Evolutionary conservation across 176 grass and related monocot genomes (phyloP).

Genomic region (Luzula sylvatica): DNA sequence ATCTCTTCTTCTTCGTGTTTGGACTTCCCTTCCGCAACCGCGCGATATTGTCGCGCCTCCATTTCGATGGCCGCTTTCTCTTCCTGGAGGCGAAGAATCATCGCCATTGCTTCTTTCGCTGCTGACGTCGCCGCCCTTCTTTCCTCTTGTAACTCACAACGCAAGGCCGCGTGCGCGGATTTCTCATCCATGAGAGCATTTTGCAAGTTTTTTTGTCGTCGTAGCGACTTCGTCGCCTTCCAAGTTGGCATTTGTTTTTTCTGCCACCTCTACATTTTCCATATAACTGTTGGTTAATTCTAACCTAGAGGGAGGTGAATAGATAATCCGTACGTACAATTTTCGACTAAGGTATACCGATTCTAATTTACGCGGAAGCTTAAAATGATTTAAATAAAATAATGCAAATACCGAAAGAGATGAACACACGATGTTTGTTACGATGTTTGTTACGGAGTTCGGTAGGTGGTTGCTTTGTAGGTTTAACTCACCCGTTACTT

Average conservation of each 20-base stretch:
- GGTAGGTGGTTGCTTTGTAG: no score
- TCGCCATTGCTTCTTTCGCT: conserved; percentile 13
- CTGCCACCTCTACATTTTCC: not conserved
- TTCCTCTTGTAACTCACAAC: conserved; percentile 7
- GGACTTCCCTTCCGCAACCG: conserved; percentile 3
- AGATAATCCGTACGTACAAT: no score
- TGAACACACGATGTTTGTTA: no score
- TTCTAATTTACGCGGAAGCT: no score
- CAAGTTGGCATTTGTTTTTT: conserved; percentile 9
- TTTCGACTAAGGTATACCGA: no score
- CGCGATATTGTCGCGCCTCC: conserved; percentile 10
- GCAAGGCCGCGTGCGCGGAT: not conserved
- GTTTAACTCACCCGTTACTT: no score
- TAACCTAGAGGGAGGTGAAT: no score
- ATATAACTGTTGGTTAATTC: no score
- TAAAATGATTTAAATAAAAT: no score
- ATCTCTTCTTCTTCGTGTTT: conserved; percentile 19
- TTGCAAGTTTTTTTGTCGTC: conserved; percentile 1
- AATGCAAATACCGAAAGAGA: no score
- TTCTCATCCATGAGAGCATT: conserved; percentile 14
- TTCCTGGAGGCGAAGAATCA: conserved; percentile 8
- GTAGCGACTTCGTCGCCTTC: conserved; percentile 4
- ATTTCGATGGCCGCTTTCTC: conserved; percentile 18
- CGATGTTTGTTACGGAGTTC: no score
- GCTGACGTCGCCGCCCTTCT: conserved; percentile 17